Evolutionary conservation across 2,329 filamentous ascomycete genomes (phyloP).

Genomic region (Gaeumannomyces tritici): DNA sequence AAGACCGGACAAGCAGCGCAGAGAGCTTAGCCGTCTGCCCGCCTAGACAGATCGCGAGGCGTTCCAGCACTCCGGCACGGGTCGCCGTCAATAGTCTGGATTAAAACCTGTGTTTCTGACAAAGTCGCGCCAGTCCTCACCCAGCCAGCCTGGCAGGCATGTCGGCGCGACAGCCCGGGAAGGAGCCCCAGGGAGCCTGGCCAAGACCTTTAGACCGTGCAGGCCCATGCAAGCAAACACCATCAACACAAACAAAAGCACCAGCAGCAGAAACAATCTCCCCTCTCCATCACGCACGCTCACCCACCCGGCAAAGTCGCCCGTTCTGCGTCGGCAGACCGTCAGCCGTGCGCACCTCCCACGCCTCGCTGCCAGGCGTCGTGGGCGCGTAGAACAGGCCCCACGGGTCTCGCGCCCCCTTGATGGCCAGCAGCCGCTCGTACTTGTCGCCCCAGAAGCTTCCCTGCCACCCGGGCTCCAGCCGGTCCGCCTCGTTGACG

Average conservation of each 20-base stretch:
- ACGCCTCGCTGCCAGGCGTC: constrained; percentile 31
- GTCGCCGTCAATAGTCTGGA: too few relatives aligned
- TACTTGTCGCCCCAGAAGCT: constrained; percentile 12
- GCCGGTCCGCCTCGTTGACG: constrained; percentile 10
- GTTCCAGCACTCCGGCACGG: background rate
- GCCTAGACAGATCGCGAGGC: background rate
- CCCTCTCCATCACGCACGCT: background rate
- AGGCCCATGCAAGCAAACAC: background rate
- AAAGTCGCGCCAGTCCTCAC: too few relatives aligned
- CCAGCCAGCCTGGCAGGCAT: background rate
- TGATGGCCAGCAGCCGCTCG: constrained; percentile 8
- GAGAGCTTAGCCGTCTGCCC: background rate
- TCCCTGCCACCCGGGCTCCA: constrained; percentile 10
- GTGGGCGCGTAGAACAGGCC: constrained; percentile 19
- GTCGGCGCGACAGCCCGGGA: too few relatives aligned
- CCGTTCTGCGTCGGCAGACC: constrained; percentile 20
- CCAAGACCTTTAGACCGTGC: too few relatives aligned
- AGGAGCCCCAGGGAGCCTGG: too few relatives aligned
- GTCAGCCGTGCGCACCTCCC: constrained; percentile 23
- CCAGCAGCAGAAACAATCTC: too few relatives aligned
- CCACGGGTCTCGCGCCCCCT: constrained; percentile 10
- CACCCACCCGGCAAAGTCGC: constrained; percentile 10
- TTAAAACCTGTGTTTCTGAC: too few relatives aligned
- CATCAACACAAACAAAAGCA: background rate
- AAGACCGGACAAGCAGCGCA: background rate